Evolutionary conservation across 768 basidiomycete genomes (phyloP), one percentile per base, ranked within the genome.

Genomic region (Mycena polygramma): DNA sequence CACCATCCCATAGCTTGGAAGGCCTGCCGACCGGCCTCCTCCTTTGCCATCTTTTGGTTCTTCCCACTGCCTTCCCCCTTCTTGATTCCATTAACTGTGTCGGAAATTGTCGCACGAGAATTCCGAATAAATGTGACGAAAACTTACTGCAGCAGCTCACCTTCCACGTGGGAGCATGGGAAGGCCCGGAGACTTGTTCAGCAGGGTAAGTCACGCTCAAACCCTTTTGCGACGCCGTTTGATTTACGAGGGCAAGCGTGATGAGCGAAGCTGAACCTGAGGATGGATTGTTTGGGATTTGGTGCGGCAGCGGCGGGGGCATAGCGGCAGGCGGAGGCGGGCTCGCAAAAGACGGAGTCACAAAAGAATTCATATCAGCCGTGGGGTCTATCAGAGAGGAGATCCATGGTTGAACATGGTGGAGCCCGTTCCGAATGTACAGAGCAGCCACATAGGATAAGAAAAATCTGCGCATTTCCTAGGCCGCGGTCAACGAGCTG

Each of bases 391-490:
- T 81, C 35, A 92, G 81, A 61, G 81, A 81, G 57, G 86, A 86
- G 39, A 92, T 85, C 91, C 91, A 93, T 26, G 78, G 74, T 74
- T 89, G 83, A 57, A 92, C 82, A 9, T 77, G 75, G 6, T 74
- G 52, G 43, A 87, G 75, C 24, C 91, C 92, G 63, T 83, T 86
- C 59, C 88, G 86, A n/a, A 86, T 81, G 76, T 87, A 90, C 15
- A 91, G 78, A n/a, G 90, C 92, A 11, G 91, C 92, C 15, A 92
- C 81, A 71, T 92, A 92, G 22, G 87, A 86, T 73, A 87, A 75
- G 71, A 91, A 91, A 57, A 90, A 85, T 52, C 78, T 79, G 35
- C 82, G 82, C 63, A 88, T 85, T 78, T 90, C 90, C 91, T 92
- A 70, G 20, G 11, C 15, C 39, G 41, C 61, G 35, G 49, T 57